These are phyloP conservation scores for Cordyceps pruinosa DNA, from an alignment of 2,329 filamentous ascomycete species.

Conservation along the genomic window DNA sequence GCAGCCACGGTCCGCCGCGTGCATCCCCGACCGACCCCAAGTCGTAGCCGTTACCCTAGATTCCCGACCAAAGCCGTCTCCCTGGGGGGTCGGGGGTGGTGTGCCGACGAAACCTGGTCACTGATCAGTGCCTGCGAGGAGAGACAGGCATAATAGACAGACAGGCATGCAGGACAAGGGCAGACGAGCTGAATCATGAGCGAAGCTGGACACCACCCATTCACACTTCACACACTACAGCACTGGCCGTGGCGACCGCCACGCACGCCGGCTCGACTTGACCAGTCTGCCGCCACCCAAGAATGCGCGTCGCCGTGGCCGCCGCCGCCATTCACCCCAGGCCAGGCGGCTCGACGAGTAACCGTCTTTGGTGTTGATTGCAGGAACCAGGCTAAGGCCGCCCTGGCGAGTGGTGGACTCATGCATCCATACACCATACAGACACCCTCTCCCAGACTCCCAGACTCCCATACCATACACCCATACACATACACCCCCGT, in stretches of 20 bases:
- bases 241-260: not conserved
- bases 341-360: slow-evolving; percentile 3
- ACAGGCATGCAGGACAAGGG: not conserved
- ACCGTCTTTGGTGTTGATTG: not conserved
- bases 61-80: slow-evolving; percentile 8
- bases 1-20: slow-evolving; percentile 5
- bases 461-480: too few relatives aligned
- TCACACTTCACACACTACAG: not conserved
- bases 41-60: slow-evolving; percentile 8
- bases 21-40: slow-evolving; percentile 11
- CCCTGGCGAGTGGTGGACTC: slow-evolving; percentile 1
- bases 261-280: not conserved
- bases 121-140: too few relatives aligned
- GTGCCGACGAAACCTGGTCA: not conserved
- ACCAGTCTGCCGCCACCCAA: not conserved
- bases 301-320: not conserved
- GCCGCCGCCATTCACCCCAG: not conserved
- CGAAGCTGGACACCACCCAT: not conserved
- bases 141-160: too few relatives aligned
- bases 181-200: not conserved
- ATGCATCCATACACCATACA: not conserved
- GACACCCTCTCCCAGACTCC: too few relatives aligned
- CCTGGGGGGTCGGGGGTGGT: not conserved
- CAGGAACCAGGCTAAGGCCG: slow-evolving; percentile 6
- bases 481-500: slow-evolving; percentile 5